Percentiles rank a stretch among this genome's conserved stretches.
Evolutionary conservation across 495 filamentous ascomycete genomes (phyloP).

Genomic region (Jackrogersella multiformis): DNA sequence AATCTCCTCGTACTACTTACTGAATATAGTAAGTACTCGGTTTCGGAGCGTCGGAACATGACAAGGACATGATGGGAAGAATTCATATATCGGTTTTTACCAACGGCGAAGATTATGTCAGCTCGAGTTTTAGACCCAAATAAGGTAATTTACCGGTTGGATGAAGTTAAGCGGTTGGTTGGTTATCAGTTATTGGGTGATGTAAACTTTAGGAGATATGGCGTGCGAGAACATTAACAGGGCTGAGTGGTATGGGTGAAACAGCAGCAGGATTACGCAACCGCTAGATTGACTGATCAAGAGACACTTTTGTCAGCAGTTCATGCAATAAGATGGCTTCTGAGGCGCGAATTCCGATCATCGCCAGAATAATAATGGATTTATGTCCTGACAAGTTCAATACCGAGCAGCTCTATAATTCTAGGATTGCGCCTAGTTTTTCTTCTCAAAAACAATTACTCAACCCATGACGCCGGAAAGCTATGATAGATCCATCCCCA

Average conservation of each 20-base stretch:
- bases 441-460: not conserved
- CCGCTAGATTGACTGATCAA: conserved; percentile 30
- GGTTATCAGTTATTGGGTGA: conserved; percentile 1
- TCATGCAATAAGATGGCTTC: conserved; percentile 29
- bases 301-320: conserved; percentile 39
- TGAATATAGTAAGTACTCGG: no score
- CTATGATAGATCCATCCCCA: not conserved
- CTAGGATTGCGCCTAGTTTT: not conserved
- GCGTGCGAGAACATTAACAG: conserved; percentile 36
- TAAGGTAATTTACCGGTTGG: no score
- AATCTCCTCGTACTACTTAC: no score
- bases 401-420: not conserved
- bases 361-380: conserved; percentile 15
- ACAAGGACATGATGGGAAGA: no score
- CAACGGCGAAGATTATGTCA: no score
- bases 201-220: conserved; percentile 35
- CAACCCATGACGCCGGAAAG: not conserved
- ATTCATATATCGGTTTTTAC: no score
- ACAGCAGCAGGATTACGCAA: conserved; percentile 39
- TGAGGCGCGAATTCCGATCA: conserved; percentile 6
- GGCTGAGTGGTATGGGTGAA: conserved; percentile 38
- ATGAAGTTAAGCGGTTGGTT: no score
- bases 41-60: no score
- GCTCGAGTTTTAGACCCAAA: no score
- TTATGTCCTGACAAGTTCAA: not conserved